Evolutionary conservation across 257 asterid genomes (phyloP).

Genomic region (Petunia axillaris): DNA sequence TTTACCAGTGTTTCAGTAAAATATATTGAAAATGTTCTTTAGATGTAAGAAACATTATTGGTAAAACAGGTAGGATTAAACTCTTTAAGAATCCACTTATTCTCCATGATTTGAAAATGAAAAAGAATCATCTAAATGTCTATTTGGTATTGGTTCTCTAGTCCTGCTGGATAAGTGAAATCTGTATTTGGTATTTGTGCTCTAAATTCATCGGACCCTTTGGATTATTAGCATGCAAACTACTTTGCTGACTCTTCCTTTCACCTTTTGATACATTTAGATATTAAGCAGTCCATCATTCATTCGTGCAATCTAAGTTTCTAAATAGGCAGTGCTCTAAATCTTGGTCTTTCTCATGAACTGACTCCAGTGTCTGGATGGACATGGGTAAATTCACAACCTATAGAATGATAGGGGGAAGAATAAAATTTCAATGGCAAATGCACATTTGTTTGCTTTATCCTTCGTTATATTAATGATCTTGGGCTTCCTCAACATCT

Average conservation of each 20-base stretch:
- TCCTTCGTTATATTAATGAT: not conserved
- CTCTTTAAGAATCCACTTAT: conserved; percentile 6
- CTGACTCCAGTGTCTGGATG: not conserved
- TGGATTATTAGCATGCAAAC: not conserved
- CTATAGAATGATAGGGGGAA: conserved; percentile 4
- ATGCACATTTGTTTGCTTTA: conserved; percentile 4
- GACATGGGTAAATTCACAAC: conserved; percentile 10
- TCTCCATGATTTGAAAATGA: not conserved
- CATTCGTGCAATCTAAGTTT: conserved; percentile 7
- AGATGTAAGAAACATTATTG: conserved; percentile 4
- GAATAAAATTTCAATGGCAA: not conserved
- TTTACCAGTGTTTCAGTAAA: not conserved
- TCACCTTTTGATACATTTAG: conserved; percentile 18
- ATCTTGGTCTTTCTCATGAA: not conserved
- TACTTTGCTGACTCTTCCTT: not conserved
- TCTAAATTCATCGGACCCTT: not conserved
- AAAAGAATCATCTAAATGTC: not conserved
- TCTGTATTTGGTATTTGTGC: not conserved
- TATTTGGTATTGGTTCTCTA: not conserved
- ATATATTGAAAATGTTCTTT: not conserved
- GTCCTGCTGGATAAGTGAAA: not conserved
- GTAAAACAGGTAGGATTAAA: not conserved
- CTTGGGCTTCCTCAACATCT: not conserved
- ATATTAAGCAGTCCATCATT: conserved; percentile 14
- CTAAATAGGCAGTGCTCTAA: conserved; percentile 7